Evolutionary conservation across 768 basidiomycete species (phyloP), one percentile per base, ranked within the genome.

Genomic region (Kwoniella pini): DNA sequence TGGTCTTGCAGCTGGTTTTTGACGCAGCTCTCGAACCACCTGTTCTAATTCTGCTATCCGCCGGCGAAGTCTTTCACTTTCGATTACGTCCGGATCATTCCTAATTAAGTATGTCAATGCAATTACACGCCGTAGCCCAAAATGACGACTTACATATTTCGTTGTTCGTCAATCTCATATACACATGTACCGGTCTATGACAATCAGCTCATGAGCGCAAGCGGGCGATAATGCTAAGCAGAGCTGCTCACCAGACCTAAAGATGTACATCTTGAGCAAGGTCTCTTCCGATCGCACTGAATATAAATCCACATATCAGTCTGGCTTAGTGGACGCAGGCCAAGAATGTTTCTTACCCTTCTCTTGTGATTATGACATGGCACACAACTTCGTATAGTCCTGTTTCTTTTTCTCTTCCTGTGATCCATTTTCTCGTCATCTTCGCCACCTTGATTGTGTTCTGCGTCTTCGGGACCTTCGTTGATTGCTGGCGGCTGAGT

Each of bases 211-310:
- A n/a, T n/a, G n/a, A n/a, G n/a, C n/a, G n/a, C n/a, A n/a, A n/a
- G n/a, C n/a, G n/a, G n/a, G n/a, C n/a, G n/a, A n/a, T n/a, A 2
- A 59, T 43, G 42, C 49, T 43, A 26, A 66, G 66, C 30, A 28
- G 54, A 7, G 39, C 36, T 57, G 63, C 72, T 62, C 80, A 91
- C 91, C 78, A 94, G 80, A 56, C 91, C 90, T 21, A 93, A 84
- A 65, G 92, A 89, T 58, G 92, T 93, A 79, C 91, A 94, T 50
- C 91, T 83, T 70, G 88, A 87, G 79, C 92, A 95, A 19, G 92
- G 92, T 39, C 92, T 84, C 75, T 92, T 92, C 58, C 92, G 83
- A 80, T 95, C 92, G 74, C 92, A 95, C 90, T 92, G n/a, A n/a
- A n/a, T n/a, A 70, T 15, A 24, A 46, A 38, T 21, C 15, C 26